phyloP scores from a whole-genome alignment of 345 rosid species.

The Citrus trifoliata region DNA sequence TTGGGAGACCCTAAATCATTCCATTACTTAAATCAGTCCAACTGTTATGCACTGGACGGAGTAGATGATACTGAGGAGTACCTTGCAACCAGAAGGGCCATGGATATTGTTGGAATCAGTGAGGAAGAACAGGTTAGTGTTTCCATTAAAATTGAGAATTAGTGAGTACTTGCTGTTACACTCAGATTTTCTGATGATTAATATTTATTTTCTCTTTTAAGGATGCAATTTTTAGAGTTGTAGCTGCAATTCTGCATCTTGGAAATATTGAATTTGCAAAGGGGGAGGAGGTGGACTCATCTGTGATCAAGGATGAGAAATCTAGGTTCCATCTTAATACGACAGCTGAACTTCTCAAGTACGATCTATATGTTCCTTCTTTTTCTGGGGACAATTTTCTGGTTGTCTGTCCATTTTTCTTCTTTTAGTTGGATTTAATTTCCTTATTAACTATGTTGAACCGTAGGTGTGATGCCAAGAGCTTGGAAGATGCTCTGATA shows the following conservation, averaged over 20 bases:
- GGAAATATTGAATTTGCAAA: slow-evolving; percentile 93
- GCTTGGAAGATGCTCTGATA: slow-evolving; percentile 91
- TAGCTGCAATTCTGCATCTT: slow-evolving; percentile 92
- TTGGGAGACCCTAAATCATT: slow-evolving; percentile 65
- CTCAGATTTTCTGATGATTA: slow-evolving; percentile 19
- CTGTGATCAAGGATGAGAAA: slow-evolving; percentile 86
- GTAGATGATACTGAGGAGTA: slow-evolving; percentile 87
- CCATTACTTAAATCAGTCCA: slow-evolving; percentile 91
- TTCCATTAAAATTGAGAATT: slow-evolving; percentile 16
- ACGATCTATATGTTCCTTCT: slow-evolving; percentile 24
- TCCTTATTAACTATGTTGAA: slow-evolving; percentile 14
- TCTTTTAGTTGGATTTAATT: slow-evolving; percentile 16
- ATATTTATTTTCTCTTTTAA: slow-evolving; percentile 34
- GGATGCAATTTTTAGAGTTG: slow-evolving; percentile 95
- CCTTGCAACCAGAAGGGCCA: slow-evolving; percentile 95
- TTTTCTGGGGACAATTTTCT: slow-evolving; percentile 8
- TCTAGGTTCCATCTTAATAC: slow-evolving; percentile 80
- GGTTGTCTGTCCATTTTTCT: slow-evolving; percentile 2
- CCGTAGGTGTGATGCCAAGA: slow-evolving; percentile 78
- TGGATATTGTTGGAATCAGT: slow-evolving; percentile 97
- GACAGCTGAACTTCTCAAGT: slow-evolving; percentile 92
- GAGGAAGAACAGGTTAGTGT: slow-evolving; percentile 92
- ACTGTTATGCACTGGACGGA: slow-evolving; percentile 77
- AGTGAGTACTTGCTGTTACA: slow-evolving; percentile 10
- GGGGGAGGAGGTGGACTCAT: slow-evolving; percentile 88